phyloP scores from a whole-genome alignment of 1,284 basidiomycete genomes.

The Meira miltonrushii region DNA sequence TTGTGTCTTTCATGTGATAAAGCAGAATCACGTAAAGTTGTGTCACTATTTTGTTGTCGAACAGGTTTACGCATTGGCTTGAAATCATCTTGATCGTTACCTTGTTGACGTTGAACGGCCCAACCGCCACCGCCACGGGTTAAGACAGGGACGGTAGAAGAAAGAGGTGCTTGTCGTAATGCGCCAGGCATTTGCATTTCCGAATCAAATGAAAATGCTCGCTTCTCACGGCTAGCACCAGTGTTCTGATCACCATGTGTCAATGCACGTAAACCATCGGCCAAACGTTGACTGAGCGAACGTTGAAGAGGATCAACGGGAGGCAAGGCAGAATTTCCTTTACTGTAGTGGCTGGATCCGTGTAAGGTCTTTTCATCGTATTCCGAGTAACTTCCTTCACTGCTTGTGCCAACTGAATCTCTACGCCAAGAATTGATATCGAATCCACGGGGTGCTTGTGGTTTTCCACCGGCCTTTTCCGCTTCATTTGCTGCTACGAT shows the following conservation, averaged over 20 bases:
- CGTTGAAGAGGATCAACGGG: conserved; percentile 6
- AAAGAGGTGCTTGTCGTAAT: conserved; percentile 15
- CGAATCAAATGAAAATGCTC: conserved; percentile 18
- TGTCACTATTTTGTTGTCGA: neutral
- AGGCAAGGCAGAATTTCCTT: neutral
- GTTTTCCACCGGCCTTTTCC: conserved; percentile 1
- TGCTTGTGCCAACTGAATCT: conserved; percentile 13
- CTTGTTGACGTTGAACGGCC: neutral
- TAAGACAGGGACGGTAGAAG: conserved; percentile 10
- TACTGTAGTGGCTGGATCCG: conserved; percentile 12
- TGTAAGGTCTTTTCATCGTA: conserved; percentile 14
- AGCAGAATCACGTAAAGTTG: neutral
- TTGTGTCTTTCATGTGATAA: neutral
- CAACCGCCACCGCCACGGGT: conserved; percentile 1
- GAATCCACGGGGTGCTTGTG: conserved; percentile 1
- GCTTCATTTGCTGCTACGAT: conserved; percentile 6
- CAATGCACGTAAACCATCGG: conserved; percentile 16
- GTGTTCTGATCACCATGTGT: neutral
- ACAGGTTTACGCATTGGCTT: neutral
- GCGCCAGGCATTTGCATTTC: conserved; percentile 10
- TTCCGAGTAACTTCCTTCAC: conserved; percentile 16
- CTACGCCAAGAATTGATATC: conserved; percentile 2
- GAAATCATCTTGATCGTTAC: neutral
- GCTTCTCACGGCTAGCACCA: neutral
- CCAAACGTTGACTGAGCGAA: conserved; percentile 24